These are phyloP conservation scores for Hericium erinaceus DNA, from an alignment of 768 basidiomycete genomes.

Conservation along the genomic window DNA sequence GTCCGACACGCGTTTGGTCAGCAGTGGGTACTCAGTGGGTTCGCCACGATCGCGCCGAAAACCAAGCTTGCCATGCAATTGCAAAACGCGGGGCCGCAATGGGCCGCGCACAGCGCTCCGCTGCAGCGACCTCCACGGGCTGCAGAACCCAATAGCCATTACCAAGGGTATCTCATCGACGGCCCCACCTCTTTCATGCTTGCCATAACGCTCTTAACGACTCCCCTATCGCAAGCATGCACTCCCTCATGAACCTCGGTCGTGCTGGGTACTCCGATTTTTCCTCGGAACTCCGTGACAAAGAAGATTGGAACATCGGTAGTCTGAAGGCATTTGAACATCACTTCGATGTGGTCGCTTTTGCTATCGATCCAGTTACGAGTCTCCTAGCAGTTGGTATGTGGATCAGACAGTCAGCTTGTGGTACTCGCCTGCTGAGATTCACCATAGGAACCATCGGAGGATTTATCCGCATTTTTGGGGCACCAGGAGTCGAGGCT, in stretches of 20 bases:
- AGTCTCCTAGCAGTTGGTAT: slow-evolving; percentile 55
- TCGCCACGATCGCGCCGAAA: no score
- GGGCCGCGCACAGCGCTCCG: background rate
- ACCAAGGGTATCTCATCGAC: no score
- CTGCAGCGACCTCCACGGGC: background rate
- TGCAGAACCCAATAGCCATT: background rate
- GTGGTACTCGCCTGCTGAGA: slow-evolving; percentile 4
- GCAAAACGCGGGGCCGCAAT: no score
- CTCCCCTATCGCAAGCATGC: background rate
- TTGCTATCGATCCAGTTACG: slow-evolving; percentile 52
- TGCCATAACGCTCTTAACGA: no score
- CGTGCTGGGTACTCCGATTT: slow-evolving; percentile 36
- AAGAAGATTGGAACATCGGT: slow-evolving; percentile 48
- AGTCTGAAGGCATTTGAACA: slow-evolving; percentile 40
- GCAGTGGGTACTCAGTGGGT: no score
- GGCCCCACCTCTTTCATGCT: no score
- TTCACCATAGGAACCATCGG: slow-evolving; percentile 42
- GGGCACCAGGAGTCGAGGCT: slow-evolving; percentile 57
- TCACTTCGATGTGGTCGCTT: slow-evolving; percentile 38
- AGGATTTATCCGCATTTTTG: slow-evolving; percentile 61
- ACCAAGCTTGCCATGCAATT: no score
- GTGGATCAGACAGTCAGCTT: slow-evolving; percentile 4
- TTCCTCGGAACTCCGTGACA: slow-evolving; percentile 46
- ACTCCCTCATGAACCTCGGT: slow-evolving; percentile 5
- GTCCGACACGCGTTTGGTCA: no score